phyloP scores from a whole-genome alignment of 2,329 filamentous ascomycete species.

The Botrytis elliptica region DNA sequence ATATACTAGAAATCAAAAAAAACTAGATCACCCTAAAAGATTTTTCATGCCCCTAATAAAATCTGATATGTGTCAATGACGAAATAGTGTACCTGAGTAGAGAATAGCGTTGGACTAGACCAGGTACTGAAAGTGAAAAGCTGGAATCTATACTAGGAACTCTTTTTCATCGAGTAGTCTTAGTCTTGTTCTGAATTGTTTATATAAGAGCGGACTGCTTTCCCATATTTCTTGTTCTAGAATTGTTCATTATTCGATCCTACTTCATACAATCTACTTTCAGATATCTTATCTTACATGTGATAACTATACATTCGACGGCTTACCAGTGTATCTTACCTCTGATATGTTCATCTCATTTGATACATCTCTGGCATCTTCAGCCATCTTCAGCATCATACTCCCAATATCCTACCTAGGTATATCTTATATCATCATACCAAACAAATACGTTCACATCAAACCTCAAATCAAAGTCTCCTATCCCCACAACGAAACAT shows the following conservation, averaged over 20 bases:
- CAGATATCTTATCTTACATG: background rate
- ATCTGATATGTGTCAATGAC: background rate
- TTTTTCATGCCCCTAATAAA: no score
- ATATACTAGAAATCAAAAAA: no score
- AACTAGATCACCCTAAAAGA: no score
- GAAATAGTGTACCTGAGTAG: background rate
- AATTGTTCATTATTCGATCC: background rate
- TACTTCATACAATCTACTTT: background rate
- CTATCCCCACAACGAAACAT: background rate
- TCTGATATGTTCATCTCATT: background rate
- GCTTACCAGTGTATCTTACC: background rate
- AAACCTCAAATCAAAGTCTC: background rate
- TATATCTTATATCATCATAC: background rate
- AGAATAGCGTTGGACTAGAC: background rate
- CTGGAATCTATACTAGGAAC: background rate
- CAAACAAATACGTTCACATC: background rate
- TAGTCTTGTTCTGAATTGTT: background rate
- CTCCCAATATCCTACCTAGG: background rate
- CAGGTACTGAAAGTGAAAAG: background rate
- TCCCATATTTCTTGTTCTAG: background rate
- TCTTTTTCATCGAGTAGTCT: background rate
- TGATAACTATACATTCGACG: background rate
- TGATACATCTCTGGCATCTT: background rate
- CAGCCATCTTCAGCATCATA: background rate
- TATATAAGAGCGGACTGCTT: background rate